A percentile compares a stretch with the other conserved stretches of the same genome.
Evolutionary conservation across 768 basidiomycete genomes (phyloP).

Genomic region (Suillus clintonianus): DNA sequence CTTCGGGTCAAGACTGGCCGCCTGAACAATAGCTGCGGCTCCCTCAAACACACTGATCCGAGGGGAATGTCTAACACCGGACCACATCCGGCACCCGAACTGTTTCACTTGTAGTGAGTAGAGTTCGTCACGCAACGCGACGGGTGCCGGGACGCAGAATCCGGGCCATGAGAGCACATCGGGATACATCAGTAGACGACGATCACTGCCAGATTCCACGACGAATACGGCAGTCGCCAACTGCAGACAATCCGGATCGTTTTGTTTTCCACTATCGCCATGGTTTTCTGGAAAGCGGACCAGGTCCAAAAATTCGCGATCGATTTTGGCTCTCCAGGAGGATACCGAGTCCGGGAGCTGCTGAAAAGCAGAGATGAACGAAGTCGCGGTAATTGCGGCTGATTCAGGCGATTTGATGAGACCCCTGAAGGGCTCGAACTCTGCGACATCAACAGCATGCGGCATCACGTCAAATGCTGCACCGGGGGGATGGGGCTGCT

Average conservation of each 20-base stretch:
- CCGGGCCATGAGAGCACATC: constrained; percentile 2
- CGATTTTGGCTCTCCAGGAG: constrained; percentile 4
- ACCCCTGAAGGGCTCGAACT: background rate
- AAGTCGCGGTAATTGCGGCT: background rate
- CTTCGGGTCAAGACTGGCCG: background rate
- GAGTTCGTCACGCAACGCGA: background rate
- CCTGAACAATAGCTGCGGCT: background rate
- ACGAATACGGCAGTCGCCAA: constrained; percentile 1
- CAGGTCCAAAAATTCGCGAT: background rate
- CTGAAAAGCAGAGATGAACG: constrained; percentile 4
- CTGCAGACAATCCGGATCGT: background rate
- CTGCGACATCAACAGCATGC: background rate
- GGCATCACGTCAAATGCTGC: constrained; percentile 4
- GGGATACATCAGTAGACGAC: background rate
- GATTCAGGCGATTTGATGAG: constrained; percentile 4
- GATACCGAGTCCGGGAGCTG: background rate
- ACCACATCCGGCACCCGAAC: background rate
- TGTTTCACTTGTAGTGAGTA: background rate
- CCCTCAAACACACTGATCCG: background rate
- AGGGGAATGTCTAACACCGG: background rate
- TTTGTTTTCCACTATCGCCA: background rate
- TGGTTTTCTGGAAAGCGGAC: background rate
- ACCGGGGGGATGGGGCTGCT: background rate
- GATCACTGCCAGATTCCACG: background rate
- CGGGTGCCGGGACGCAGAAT: background rate